Base-by-base conservation (phyloP, 768 basidiomycete species). In the Hypsizygus marmoreus region DNA sequence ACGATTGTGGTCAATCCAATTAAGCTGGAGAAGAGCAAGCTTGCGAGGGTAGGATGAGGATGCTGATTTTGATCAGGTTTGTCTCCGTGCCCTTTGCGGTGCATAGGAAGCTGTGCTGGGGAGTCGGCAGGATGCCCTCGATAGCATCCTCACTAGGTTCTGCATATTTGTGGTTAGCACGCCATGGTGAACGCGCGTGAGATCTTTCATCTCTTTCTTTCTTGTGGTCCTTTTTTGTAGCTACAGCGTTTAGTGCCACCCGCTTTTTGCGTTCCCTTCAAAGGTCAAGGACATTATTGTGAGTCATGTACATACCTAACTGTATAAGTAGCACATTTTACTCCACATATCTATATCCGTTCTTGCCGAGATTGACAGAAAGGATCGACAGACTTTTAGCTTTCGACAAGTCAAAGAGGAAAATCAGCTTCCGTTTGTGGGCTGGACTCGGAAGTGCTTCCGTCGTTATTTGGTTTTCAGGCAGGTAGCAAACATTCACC, bases 241-340 rank as follows among this genome's bases (percentile, higher is more conserved):
- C 30, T 36, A 25, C 20, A n/a, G 38, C 24, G 26, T 43, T 42
- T 45, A 39, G 13, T 22, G 29, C n/a, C 24, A 23, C 16, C 8
- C 6, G 42, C 29, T 20, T 42, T 47, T 22, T 34, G 39, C 29
- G 31, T 31, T 31, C n/a, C 40, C 23, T 23, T 20, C 14, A 31
- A 32, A 17, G 40, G 12, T 37, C 26, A 38, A 33, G 45, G 34
- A 45, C 52, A 34, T 42, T 40, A 39, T 53, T 39, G 43, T 42
- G 37, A 26, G 50, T 55, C 41, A 40, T 57, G 43, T 58, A 56
- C 45, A 55, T 49, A 56, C 37, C 50, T 47, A 42, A 38, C 44
- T 55, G 56, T 58, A 58, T 58, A 42, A 55, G 13, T 58, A 58
- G 56, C 47, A 47, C 37, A 13, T 31, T 24, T 23, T 24, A 19